phyloP scores from a whole-genome alignment of 2,329 filamentous ascomycete species.

The Xylariaceae sp. region DNA sequence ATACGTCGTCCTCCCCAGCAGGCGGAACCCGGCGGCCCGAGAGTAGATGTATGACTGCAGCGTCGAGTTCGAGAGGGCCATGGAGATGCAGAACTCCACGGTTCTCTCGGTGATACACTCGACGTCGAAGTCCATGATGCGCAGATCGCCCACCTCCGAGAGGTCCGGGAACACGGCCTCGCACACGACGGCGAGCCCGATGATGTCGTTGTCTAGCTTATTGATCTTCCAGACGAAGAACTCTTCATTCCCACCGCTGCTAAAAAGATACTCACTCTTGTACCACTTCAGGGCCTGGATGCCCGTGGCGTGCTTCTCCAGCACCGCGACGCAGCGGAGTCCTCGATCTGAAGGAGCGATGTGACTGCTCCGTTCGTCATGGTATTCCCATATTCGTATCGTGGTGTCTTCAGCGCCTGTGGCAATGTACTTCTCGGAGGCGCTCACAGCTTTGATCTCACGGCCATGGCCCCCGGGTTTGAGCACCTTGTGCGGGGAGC shows the following conservation, averaged over 20 bases:
- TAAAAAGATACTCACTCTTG: slow-evolving; percentile 73
- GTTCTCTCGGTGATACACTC: slow-evolving; percentile 21
- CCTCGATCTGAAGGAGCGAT: not conserved
- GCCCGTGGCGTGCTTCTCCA: slow-evolving; percentile 80
- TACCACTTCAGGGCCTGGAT: slow-evolving; percentile 83
- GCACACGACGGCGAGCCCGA: slow-evolving; percentile 57
- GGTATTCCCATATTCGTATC: slow-evolving; percentile 71
- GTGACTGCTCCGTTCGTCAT: slow-evolving; percentile 3
- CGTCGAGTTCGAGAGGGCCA: slow-evolving; percentile 84
- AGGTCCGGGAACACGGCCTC: slow-evolving; percentile 58
- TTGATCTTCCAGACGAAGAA: slow-evolving; percentile 80
- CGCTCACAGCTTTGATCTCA: slow-evolving; percentile 67
- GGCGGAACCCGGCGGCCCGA: slow-evolving; percentile 44
- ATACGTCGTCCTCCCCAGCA: slow-evolving; percentile 60
- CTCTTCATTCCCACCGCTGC: slow-evolving; percentile 85
- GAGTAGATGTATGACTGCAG: slow-evolving; percentile 64
- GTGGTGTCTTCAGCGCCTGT: slow-evolving; percentile 74
- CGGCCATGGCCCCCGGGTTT: slow-evolving; percentile 79
- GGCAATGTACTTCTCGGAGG: slow-evolving; percentile 49
- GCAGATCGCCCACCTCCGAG: slow-evolving; percentile 64
- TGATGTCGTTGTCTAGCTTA: slow-evolving; percentile 51
- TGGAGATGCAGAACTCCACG: slow-evolving; percentile 60
- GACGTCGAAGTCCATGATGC: slow-evolving; percentile 80
- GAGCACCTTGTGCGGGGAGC: slow-evolving; percentile 50
- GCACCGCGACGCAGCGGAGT: slow-evolving; percentile 59